phyloP scores from a whole-genome alignment of 1,284 basidiomycete genomes.

The Ustilago hordei region DNA sequence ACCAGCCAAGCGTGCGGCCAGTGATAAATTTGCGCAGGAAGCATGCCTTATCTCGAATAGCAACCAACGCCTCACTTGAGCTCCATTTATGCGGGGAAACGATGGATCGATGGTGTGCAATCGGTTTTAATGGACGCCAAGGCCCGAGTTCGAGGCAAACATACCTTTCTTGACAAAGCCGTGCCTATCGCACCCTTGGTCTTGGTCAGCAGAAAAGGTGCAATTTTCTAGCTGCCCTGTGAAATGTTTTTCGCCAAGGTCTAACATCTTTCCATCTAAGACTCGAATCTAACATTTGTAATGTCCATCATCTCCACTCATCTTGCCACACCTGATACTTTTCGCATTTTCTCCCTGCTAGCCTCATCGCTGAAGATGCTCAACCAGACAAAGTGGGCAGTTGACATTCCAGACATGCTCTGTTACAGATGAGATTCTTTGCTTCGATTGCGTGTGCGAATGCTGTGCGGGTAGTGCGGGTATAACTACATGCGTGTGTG shows the following conservation, averaged over 20 bases:
- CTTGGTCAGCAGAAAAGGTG: too few relatives aligned
- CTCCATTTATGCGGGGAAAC: too few relatives aligned
- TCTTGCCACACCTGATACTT: conserved; percentile 17
- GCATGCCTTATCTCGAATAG: conserved; percentile 1
- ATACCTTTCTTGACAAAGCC: too few relatives aligned
- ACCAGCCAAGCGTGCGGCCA: not conserved
- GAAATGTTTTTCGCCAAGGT: not conserved
- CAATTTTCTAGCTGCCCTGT: too few relatives aligned
- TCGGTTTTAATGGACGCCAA: conserved; percentile 11
- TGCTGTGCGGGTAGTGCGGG: conserved; percentile 19
- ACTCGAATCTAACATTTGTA: conserved; percentile 36
- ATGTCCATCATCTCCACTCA: conserved; percentile 32
- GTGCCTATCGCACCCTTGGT: too few relatives aligned
- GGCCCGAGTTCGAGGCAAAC: too few relatives aligned
- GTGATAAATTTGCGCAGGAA: not conserved
- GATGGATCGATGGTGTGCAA: not conserved
- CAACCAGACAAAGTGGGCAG: conserved; percentile 17
- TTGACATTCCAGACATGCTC: conserved; percentile 44
- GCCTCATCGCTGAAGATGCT: conserved; percentile 47
- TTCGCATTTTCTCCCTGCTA: conserved; percentile 30
- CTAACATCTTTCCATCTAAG: conserved; percentile 30
- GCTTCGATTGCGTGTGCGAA: conserved; percentile 11
- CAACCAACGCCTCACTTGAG: not conserved
- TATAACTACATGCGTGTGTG: conserved; percentile 25
- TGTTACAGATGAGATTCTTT: not conserved